Conservation (phyloP, 2,329 filamentous ascomycete species). For the Pseudogymnoascus sp. region DNA sequence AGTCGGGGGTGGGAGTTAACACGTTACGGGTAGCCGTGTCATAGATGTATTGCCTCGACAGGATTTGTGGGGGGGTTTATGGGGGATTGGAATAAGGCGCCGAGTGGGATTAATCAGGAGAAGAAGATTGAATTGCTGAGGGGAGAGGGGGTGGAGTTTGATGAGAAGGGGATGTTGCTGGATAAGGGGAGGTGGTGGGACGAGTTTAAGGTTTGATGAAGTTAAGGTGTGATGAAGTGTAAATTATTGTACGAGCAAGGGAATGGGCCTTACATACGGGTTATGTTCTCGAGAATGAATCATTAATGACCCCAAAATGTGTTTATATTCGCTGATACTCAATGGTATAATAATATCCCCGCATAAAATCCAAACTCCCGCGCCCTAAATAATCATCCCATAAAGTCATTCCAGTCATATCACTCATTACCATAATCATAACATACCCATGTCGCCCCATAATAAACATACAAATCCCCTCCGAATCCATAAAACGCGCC, state of each 20-base stretch:
- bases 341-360: not conserved
- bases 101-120: conserved; percentile 40
- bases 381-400: not conserved
- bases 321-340: not conserved
- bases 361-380: not conserved
- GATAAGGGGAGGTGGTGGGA: conserved; percentile 37
- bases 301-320: not conserved
- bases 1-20: not conserved
- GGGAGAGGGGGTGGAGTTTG: conserved; percentile 41
- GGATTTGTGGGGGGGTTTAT: conserved; percentile 42
- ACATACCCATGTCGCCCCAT: not conserved
- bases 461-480: not conserved
- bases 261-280: not conserved
- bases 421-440: conserved; percentile 5
- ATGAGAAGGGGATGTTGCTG: conserved; percentile 36
- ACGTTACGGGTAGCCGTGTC: not conserved
- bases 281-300: not conserved
- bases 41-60: conserved; percentile 13
- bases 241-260: not conserved
- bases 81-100: conserved; percentile 43
- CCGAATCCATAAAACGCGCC: not conserved
- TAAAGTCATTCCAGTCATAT: not conserved
- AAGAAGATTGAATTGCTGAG: conserved; percentile 39
- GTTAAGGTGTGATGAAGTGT: not conserved
- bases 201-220: conserved; percentile 28